A percentile compares a stretch with the other conserved stretches of the same genome.
Evolutionary conservation across 768 basidiomycete genomes (phyloP).

Genomic region (Sporobolomyces roseus): DNA sequence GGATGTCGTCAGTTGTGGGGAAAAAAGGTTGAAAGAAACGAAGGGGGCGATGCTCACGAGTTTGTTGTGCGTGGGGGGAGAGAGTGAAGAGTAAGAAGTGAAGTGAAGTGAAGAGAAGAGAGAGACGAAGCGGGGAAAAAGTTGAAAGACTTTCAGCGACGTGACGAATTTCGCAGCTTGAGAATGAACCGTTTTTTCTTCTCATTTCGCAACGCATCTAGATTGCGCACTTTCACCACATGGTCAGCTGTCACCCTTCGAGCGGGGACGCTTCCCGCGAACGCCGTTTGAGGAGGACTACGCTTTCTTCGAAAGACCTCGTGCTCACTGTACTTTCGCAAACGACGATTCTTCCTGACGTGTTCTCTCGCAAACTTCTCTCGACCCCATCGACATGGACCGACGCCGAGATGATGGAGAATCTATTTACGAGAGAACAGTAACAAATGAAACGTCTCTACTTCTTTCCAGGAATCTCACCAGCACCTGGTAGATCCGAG

Average conservation of each 20-base stretch:
- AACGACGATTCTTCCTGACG: no score
- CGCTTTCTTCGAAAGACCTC: no score
- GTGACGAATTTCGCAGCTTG: neutral
- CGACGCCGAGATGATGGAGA: no score
- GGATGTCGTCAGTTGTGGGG: slow-evolving; percentile 3
- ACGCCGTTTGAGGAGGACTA: no score
- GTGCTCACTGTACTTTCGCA: no score
- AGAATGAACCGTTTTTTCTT: no score
- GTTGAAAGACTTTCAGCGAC: no score
- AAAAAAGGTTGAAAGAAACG: neutral
- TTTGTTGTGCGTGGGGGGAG: neutral
- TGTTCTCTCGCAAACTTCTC: no score
- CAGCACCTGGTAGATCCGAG: slow-evolving; percentile 14
- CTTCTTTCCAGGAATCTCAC: slow-evolving; percentile 13
- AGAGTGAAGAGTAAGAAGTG: neutral
- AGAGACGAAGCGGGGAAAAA: neutral
- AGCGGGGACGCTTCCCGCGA: no score
- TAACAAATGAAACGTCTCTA: neutral
- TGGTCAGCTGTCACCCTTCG: neutral
- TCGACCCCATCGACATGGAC: no score
- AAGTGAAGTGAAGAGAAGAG: neutral
- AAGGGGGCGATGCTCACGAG: neutral
- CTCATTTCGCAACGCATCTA: no score
- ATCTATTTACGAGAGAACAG: no score
- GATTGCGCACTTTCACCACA: neutral